A percentile compares a stretch with the other conserved stretches of the same genome.
Evolutionary conservation across 805 yeast species (phyloP).

Genomic region (Wickerhamia fluorescens): DNA sequence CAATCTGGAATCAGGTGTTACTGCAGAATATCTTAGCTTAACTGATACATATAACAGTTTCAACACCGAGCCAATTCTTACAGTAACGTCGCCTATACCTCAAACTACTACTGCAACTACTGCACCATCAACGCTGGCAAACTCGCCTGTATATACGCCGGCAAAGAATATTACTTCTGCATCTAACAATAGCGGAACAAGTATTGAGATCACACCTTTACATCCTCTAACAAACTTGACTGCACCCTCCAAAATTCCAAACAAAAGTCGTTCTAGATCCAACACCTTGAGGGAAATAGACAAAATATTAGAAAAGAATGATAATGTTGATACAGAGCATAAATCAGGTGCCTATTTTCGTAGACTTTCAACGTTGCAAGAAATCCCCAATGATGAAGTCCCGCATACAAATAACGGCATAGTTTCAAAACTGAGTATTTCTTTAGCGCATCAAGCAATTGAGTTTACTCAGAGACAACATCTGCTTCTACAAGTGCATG

Average conservation of each 20-base stretch:
- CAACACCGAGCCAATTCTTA: conserved; percentile 9
- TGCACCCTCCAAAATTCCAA: not conserved
- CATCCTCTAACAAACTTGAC: too few species aligned
- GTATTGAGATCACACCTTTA: too few species aligned
- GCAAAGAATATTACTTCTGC: conserved; percentile 1
- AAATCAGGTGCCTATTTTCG: conserved; percentile 59
- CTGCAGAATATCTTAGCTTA: too few species aligned
- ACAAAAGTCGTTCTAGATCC: conserved; percentile 22
- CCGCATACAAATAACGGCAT: not conserved
- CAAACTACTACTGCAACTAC: conserved; percentile 10
- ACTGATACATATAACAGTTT: too few species aligned
- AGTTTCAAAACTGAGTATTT: not conserved
- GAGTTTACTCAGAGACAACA: conserved; percentile 4
- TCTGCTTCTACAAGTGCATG: conserved; percentile 1
- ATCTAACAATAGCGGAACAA: conserved; percentile 1
- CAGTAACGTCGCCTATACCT: conserved; percentile 11
- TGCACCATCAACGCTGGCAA: conserved; percentile 6
- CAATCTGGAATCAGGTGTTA: too few species aligned
- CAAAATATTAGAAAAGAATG: conserved; percentile 29
- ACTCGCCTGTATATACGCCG: conserved; percentile 3
- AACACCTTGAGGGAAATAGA: conserved; percentile 31
- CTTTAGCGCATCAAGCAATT: not conserved
- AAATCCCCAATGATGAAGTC: conserved; percentile 30
- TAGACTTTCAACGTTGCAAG: conserved; percentile 58
- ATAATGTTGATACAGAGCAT: conserved; percentile 35